Conservation (phyloP, 108 stramenopile genomes). For the Skeletonema grethae region DNA sequence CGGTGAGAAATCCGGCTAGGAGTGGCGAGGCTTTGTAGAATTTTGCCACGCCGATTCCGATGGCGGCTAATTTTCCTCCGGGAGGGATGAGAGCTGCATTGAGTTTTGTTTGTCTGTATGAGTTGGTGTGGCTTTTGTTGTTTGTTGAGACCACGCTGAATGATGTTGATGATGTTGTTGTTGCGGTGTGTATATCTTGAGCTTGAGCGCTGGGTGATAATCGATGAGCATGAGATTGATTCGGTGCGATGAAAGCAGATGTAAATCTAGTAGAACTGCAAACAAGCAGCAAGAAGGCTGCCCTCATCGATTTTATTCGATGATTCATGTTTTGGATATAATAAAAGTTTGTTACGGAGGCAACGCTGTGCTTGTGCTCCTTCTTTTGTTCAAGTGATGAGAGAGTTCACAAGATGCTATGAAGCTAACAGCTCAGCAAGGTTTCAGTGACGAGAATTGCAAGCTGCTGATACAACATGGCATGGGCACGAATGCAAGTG, state of each 20-base stretch:
- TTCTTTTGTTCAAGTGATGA: no score
- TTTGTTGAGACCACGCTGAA: neutral
- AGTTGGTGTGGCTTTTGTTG: neutral
- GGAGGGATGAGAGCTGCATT: neutral
- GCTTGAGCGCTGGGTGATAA: neutral
- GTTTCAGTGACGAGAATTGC: no score
- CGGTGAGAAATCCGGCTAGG: slow-evolving; percentile 7
- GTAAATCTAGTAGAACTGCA: neutral
- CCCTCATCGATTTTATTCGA: neutral
- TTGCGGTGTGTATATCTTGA: neutral
- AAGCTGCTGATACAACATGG: no score
- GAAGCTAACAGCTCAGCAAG: no score
- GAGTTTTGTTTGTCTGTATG: neutral
- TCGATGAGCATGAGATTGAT: no score
- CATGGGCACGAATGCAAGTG: no score
- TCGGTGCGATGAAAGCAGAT: neutral
- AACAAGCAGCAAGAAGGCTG: neutral
- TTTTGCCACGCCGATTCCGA: slow-evolving; percentile 1
- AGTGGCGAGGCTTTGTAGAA: slow-evolving; percentile 20
- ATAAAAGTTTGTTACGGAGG: no score
- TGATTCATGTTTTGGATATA: neutral
- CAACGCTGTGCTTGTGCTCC: no score
- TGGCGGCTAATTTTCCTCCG: neutral
- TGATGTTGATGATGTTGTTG: neutral
- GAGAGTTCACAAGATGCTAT: no score